Percentiles rank a stretch among this genome's conserved stretches.
phyloP scores from a whole-genome alignment of 2,329 filamentous ascomycete genomes.

The Delphinella strobiligena region DNA sequence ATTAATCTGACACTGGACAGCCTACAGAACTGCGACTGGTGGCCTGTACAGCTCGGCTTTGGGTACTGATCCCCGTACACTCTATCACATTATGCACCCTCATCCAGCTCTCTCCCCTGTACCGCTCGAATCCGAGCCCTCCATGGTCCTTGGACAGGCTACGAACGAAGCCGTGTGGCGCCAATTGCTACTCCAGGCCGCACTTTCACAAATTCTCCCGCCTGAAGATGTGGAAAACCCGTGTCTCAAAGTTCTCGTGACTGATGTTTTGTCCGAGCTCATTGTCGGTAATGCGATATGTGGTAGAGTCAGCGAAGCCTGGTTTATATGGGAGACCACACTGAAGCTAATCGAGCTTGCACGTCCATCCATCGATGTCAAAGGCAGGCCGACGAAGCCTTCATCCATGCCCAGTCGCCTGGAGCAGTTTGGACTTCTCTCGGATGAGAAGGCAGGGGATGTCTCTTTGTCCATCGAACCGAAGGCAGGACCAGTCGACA shows the following conservation, averaged over 20 bases:
- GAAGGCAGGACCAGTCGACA: slow-evolving; percentile 3
- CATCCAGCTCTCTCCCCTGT: slow-evolving; percentile 71
- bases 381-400: slow-evolving; percentile 11
- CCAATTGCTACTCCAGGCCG: slow-evolving; percentile 72
- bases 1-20: slow-evolving; percentile 30
- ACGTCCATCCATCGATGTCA: slow-evolving; percentile 19
- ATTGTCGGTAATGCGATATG: slow-evolving; percentile 73
- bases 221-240: slow-evolving; percentile 86
- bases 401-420: slow-evolving; percentile 30
- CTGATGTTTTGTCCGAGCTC: slow-evolving; percentile 80
- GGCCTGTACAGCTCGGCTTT: slow-evolving; percentile 48
- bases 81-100: slow-evolving; percentile 77
- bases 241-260: slow-evolving; percentile 70
- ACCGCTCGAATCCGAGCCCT: slow-evolving; percentile 44
- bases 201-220: slow-evolving; percentile 73
- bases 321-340: slow-evolving; percentile 77
- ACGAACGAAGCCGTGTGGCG: slow-evolving; percentile 76
- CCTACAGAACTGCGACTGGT: slow-evolving; percentile 57
- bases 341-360: slow-evolving; percentile 51
- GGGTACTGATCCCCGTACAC: slow-evolving; percentile 48
- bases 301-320: slow-evolving; percentile 72
- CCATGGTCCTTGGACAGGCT: slow-evolving; percentile 38
- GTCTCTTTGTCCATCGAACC: slow-evolving; percentile 1
- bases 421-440: slow-evolving; percentile 45
- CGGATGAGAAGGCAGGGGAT: slow-evolving; percentile 15